Percentiles rank a stretch among this genome's conserved stretches.
Evolutionary conservation across 164 flowering plant species (phyloP).

Genomic region (Stephania japonica): DNA sequence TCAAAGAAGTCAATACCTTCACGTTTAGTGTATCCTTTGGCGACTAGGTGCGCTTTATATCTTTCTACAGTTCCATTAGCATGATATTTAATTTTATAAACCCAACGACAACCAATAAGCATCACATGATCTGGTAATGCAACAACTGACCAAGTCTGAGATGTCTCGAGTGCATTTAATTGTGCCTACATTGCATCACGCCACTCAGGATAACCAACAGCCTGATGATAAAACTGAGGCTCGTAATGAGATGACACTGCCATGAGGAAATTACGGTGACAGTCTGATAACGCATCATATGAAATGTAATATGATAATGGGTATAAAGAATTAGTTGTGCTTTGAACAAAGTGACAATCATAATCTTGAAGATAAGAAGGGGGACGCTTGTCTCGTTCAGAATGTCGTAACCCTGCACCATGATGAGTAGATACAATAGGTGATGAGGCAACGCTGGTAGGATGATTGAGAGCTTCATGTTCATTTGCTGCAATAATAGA

Average conservation of each 20-base stretch:
- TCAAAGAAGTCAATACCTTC: neutral
- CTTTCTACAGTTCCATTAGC: neutral
- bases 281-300: neutral
- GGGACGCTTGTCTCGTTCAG: too few species aligned
- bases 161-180: neutral
- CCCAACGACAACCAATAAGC: neutral
- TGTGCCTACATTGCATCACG: neutral
- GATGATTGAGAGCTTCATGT: too few species aligned
- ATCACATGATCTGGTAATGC: neutral
- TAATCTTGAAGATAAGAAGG: neutral
- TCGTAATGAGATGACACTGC: neutral
- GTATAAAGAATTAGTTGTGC: neutral
- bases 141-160: neutral
- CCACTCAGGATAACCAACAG: neutral
- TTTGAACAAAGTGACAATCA: neutral
- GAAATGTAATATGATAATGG: neutral
- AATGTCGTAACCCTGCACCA: too few species aligned
- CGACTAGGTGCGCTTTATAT: neutral
- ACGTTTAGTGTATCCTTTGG: neutral
- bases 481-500: too few species aligned
- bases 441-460: too few species aligned
- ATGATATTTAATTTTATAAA: neutral
- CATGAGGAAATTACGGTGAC: neutral
- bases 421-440: too few species aligned
- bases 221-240: neutral